Percentiles rank a stretch among this genome's conserved stretches.
Conservation (phyloP, 208 protist species). For the Perkinsela sp. region DNA sequence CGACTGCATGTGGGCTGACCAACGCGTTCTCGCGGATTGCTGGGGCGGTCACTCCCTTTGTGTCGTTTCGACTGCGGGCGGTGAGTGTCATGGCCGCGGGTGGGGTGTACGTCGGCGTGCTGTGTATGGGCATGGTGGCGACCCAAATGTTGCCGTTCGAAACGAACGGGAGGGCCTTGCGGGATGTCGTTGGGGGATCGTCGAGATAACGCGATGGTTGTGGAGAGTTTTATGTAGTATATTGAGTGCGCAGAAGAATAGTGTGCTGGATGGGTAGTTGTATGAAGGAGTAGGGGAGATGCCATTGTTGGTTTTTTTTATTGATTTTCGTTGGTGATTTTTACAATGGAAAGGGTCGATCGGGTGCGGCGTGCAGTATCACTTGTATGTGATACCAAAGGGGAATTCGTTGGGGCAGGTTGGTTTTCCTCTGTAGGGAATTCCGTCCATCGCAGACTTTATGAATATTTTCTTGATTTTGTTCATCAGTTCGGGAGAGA, state of each 20-base stretch:
- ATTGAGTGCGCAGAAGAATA: too few species aligned
- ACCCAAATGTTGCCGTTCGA: not conserved
- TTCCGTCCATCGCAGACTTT: not conserved
- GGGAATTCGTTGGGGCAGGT: too few species aligned
- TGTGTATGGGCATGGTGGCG: not conserved
- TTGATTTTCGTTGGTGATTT: too few species aligned
- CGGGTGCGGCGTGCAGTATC: too few species aligned
- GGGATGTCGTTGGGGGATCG: not conserved
- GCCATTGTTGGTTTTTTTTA: too few species aligned
- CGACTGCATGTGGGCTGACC: constrained; percentile 1
- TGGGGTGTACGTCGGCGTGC: not conserved
- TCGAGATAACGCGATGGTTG: too few species aligned
- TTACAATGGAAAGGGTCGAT: too few species aligned
- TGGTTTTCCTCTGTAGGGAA: not conserved
- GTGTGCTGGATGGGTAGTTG: too few species aligned
- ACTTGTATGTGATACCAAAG: too few species aligned
- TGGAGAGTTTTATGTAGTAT: too few species aligned
- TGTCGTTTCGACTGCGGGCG: not conserved
- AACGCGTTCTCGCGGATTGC: constrained; percentile 2
- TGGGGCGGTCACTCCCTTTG: constrained; percentile 3
- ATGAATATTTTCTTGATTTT: not conserved
- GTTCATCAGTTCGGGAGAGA: not conserved
- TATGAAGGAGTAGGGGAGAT: too few species aligned
- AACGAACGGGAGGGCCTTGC: not conserved
- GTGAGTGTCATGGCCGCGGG: not conserved